These are phyloP conservation scores for Cucurbita ficifolia DNA, from an alignment of 306 rosid species.

Conservation along the genomic window DNA sequence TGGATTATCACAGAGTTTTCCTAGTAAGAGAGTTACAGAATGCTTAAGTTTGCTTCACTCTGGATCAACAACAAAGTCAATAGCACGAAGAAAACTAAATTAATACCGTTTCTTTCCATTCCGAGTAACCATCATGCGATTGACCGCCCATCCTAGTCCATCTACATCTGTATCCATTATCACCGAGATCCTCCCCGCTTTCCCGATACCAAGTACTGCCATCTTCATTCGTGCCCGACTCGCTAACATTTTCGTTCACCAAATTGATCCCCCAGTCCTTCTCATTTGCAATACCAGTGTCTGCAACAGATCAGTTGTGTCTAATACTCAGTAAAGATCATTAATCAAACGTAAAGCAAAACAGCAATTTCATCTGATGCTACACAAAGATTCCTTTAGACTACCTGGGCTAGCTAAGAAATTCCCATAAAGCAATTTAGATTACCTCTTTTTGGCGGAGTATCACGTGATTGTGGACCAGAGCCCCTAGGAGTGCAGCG, in stretches of 20 bases:
- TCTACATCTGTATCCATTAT: constrained; percentile 91
- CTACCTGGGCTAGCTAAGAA: neutral
- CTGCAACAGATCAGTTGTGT: constrained; percentile 21
- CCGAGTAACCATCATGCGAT: constrained; percentile 56
- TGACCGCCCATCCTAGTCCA: constrained; percentile 97
- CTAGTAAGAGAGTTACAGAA: neutral
- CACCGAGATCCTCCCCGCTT: constrained; percentile 71
- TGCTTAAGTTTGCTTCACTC: constrained; percentile 9
- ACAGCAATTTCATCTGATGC: neutral
- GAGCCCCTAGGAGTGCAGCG: constrained; percentile 63
- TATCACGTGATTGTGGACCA: constrained; percentile 90
- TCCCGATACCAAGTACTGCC: constrained; percentile 88
- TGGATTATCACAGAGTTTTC: neutral
- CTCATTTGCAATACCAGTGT: constrained; percentile 93
- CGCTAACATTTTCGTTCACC: constrained; percentile 54
- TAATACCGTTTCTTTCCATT: constrained; percentile 93
- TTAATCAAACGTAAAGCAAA: neutral
- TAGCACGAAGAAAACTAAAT: constrained; percentile 1
- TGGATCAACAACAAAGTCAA: neutral
- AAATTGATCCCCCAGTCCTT: constrained; percentile 93
- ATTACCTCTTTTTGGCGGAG: constrained; percentile 88
- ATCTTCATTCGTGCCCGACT: constrained; percentile 90
- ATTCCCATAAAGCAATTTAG: neutral
- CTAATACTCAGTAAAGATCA: neutral
- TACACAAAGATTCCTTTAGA: neutral